Evolutionary conservation across 192 early-diverging fungal species (phyloP).

Genomic region (Chytriomyces sp.): DNA sequence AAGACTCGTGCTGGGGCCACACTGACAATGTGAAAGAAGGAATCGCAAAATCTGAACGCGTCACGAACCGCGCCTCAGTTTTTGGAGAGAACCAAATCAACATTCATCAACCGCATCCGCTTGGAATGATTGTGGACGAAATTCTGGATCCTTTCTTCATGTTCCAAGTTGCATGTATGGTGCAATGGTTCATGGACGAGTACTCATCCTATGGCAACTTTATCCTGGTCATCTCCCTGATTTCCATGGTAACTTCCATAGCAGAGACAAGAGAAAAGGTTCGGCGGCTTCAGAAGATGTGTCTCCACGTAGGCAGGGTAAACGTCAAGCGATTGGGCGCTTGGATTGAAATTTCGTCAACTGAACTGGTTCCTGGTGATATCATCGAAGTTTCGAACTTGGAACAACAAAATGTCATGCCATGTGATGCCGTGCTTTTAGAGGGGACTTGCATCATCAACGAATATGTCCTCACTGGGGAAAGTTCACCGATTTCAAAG

Average conservation of each 20-base stretch:
- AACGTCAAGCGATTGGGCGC: slow-evolving; percentile 67
- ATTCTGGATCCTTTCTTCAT: slow-evolving; percentile 65
- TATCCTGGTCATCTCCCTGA: slow-evolving; percentile 85
- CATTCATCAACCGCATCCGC: slow-evolving; percentile 48
- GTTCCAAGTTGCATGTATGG: slow-evolving; percentile 61
- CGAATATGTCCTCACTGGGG: slow-evolving; percentile 98
- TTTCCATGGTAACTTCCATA: slow-evolving; percentile 78
- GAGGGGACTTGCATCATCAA: slow-evolving; percentile 97
- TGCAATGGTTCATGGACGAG: slow-evolving; percentile 80
- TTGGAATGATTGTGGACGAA: slow-evolving; percentile 59
- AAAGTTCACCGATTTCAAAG: slow-evolving; percentile 94
- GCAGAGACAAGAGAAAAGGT: slow-evolving; percentile 79
- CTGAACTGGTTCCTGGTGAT: slow-evolving; percentile 96
- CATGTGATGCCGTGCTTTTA: slow-evolving; percentile 92
- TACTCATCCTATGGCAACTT: slow-evolving; percentile 96
- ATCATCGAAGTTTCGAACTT: slow-evolving; percentile 71
- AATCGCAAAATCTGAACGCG: slow-evolving; percentile 17
- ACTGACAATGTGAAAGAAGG: slow-evolving; percentile 34
- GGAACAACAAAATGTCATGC: slow-evolving; percentile 46
- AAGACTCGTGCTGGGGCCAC: slow-evolving; percentile 57
- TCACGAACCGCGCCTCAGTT: slow-evolving; percentile 38
- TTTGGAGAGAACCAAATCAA: slow-evolving; percentile 61
- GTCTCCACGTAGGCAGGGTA: slow-evolving; percentile 79
- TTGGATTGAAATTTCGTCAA: slow-evolving; percentile 58
- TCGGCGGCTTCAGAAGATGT: slow-evolving; percentile 81